Conservation (phyloP, 1,284 basidiomycete species). For the Puccinia triticina region DNA sequence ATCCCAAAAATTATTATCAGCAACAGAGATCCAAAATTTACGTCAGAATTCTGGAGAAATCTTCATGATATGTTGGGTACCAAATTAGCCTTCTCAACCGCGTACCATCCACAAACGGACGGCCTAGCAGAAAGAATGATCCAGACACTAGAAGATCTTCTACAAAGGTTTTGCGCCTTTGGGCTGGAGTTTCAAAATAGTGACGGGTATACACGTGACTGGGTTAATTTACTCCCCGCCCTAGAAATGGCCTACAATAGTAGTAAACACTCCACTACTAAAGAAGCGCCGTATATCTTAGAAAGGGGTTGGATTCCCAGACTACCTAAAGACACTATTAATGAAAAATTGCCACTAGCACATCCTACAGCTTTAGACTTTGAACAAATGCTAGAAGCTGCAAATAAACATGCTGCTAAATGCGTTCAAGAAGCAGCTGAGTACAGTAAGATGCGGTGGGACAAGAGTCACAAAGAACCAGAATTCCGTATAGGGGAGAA, state of each 20-base stretch:
- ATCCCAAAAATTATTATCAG: conserved; percentile 62
- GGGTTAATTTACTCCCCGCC: conserved; percentile 10
- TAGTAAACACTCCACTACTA: conserved; percentile 11
- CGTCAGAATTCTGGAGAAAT: conserved; percentile 62
- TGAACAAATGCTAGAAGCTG: neutral
- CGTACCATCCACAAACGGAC: conserved; percentile 63
- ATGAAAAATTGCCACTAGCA: neutral
- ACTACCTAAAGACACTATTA: conserved; percentile 6
- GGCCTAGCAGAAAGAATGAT: conserved; percentile 52
- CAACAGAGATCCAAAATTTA: conserved; percentile 63
- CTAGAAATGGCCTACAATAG: conserved; percentile 30
- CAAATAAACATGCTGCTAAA: neutral
- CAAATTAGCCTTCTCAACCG: conserved; percentile 62
- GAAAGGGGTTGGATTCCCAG: conserved; percentile 5
- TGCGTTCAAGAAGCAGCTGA: conserved; percentile 1
- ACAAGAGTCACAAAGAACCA: conserved; percentile 1
- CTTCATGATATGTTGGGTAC: conserved; percentile 60
- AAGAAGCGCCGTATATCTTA: neutral
- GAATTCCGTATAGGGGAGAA: neutral
- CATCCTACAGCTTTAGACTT: conserved; percentile 2
- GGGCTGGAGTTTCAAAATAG: conserved; percentile 16
- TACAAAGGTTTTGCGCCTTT: conserved; percentile 46
- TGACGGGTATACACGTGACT: conserved; percentile 36
- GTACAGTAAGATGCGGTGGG: neutral
- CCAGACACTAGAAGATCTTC: conserved; percentile 57